Conservation (phyloP, 208 protist genomes). For the Acanthamoeba healyi region DNA sequence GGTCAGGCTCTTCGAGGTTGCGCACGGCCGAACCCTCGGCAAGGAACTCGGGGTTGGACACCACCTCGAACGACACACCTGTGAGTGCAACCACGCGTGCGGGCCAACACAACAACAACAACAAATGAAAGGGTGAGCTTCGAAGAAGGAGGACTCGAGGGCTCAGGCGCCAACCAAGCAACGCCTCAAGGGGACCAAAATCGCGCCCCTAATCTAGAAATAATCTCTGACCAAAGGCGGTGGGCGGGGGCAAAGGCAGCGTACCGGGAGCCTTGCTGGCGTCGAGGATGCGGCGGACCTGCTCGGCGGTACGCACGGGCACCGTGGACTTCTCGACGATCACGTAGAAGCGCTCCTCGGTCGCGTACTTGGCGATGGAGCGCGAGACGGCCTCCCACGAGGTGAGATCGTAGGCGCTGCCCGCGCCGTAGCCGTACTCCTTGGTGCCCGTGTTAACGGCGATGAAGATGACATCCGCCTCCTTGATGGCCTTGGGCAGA, state of each 20-base stretch:
- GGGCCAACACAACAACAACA: not conserved
- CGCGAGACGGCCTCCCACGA: constrained; percentile 93
- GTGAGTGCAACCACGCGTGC: not conserved
- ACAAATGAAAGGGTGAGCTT: not conserved
- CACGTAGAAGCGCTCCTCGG: constrained; percentile 81
- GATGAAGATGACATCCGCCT: constrained; percentile 97
- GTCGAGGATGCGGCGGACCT: constrained; percentile 85
- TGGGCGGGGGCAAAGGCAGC: constrained; percentile 85
- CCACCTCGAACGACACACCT: constrained; percentile 92
- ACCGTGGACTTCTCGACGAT: constrained; percentile 97
- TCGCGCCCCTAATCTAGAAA: too few species aligned
- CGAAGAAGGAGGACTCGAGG: not conserved
- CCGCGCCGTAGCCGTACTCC: constrained; percentile 93
- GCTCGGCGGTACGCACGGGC: constrained; percentile 89
- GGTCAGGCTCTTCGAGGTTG: constrained; percentile 95
- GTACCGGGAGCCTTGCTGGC: constrained; percentile 37
- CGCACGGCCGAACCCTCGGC: constrained; percentile 96
- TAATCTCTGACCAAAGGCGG: constrained; percentile 81
- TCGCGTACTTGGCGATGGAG: constrained; percentile 88
- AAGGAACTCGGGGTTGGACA: constrained; percentile 99
- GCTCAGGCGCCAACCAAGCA: too few species aligned
- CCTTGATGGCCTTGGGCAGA: constrained; percentile 87
- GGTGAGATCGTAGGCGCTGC: constrained; percentile 92
- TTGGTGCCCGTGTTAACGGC: constrained; percentile 98
- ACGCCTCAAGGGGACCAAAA: too few species aligned